A percentile compares a stretch with the other conserved stretches of the same genome.
Conservation (phyloP, 805 yeast genomes). For the Wickerhamia fluorescens region DNA sequence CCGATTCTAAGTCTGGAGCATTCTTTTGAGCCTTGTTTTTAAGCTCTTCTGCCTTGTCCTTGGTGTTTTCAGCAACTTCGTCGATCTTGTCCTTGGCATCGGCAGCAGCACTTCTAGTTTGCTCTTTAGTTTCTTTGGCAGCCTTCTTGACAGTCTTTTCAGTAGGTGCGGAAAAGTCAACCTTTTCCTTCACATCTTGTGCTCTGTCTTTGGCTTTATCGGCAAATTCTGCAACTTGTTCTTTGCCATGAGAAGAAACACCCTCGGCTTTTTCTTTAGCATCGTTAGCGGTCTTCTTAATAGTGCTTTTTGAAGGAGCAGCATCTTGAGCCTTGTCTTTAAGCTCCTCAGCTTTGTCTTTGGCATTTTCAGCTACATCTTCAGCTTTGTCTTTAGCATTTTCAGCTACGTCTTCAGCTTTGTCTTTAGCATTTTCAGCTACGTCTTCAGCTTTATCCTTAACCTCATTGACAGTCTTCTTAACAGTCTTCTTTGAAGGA, state of each 20-base stretch:
- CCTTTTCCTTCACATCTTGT: slow-evolving; percentile 1
- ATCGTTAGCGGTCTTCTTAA: slow-evolving; percentile 1
- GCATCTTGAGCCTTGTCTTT: slow-evolving; percentile 1
- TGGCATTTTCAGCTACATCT: neutral
- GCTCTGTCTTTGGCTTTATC: slow-evolving; percentile 6
- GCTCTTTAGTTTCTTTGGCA: slow-evolving; percentile 8
- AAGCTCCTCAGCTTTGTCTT: neutral
- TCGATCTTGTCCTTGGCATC: neutral
- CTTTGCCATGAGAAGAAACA: too few relatives aligned
- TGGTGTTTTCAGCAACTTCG: slow-evolving; percentile 1
- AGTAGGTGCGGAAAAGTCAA: too few relatives aligned
- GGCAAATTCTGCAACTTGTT: slow-evolving; percentile 5
- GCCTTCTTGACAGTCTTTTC: slow-evolving; percentile 10
- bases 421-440: neutral
- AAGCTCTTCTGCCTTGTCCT: too few relatives aligned
- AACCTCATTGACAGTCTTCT: too few relatives aligned
- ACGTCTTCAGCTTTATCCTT: neutral
- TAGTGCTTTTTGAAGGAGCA: too few relatives aligned
- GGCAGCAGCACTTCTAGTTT: too few relatives aligned
- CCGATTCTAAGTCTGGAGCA: neutral
- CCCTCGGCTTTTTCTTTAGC: slow-evolving; percentile 2
- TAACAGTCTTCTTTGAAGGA: neutral
- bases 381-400: slow-evolving; percentile 1
- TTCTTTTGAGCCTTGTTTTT: too few relatives aligned
- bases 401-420: neutral